Evolutionary conservation across 192 early-diverging fungal species (phyloP).

Genomic region (Rhizoclosmatium sp.): DNA sequence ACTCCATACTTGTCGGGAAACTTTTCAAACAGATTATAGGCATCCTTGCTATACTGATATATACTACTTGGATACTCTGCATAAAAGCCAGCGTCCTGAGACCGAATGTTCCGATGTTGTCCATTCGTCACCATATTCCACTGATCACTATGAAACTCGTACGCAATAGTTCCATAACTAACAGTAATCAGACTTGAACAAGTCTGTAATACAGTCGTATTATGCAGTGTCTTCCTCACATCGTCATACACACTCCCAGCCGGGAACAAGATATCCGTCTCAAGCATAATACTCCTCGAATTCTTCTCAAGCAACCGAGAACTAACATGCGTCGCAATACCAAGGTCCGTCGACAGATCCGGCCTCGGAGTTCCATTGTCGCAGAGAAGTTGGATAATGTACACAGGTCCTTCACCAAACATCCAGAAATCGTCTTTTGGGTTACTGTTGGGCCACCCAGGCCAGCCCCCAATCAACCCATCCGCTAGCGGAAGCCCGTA

Average conservation of each 20-base stretch:
- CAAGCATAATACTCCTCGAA: not conserved
- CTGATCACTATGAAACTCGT: conserved; percentile 16
- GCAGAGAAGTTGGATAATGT: conserved; percentile 30
- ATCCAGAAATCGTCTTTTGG: conserved; percentile 19
- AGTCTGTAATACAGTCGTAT: conserved; percentile 1
- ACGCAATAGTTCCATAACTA: not conserved
- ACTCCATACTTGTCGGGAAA: conserved; percentile 14
- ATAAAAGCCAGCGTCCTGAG: not conserved
- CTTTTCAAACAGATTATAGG: conserved; percentile 1
- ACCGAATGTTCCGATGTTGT: not conserved
- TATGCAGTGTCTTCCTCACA: not conserved
- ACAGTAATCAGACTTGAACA: conserved; percentile 15
- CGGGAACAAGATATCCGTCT: conserved; percentile 11
- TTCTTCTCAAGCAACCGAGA: not conserved
- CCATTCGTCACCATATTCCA: conserved; percentile 34
- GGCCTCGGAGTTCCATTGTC: conserved; percentile 1
- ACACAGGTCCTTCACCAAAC: conserved; percentile 15
- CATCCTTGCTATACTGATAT: not conserved
- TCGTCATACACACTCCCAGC: conserved; percentile 22
- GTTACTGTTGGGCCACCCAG: conserved; percentile 1
- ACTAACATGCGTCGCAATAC: not conserved
- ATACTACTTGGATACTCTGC: not conserved
- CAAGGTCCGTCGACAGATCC: not conserved
- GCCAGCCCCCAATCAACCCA: conserved; percentile 28
- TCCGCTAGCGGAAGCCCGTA: conserved; percentile 32